Evolutionary conservation across 2,329 filamentous ascomycete genomes (phyloP).

Genomic region (Cordyceps fumosorosea): DNA sequence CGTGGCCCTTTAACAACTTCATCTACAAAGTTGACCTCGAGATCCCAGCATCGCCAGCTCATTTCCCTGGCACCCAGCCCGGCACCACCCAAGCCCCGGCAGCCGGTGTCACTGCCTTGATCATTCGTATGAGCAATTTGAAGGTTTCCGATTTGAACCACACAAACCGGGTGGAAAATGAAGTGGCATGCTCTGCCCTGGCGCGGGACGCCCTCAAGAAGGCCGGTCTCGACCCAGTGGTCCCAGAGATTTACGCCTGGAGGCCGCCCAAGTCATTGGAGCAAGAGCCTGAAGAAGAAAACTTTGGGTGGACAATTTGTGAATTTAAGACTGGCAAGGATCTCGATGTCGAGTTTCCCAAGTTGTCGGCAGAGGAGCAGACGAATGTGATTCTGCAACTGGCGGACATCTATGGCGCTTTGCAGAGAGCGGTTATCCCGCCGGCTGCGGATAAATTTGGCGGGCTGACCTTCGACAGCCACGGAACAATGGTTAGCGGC

Average conservation of each 20-base stretch:
- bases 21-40: constrained; percentile 16
- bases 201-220: constrained; percentile 15
- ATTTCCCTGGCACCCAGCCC: background rate
- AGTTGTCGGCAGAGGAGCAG: constrained; percentile 6
- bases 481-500: constrained; percentile 16
- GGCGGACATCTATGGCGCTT: constrained; percentile 16
- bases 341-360: constrained; percentile 16
- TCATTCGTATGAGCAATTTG: constrained; percentile 16
- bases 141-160: constrained; percentile 12
- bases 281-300: background rate
- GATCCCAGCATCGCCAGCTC: background rate
- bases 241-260: constrained; percentile 22
- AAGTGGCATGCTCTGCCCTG: constrained; percentile 21
- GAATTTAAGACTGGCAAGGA: constrained; percentile 20
- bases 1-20: constrained; percentile 16
- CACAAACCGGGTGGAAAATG: constrained; percentile 22
- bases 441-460: constrained; percentile 13
- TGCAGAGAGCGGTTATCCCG: constrained; percentile 17
- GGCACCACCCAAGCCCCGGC: background rate
- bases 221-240: background rate
- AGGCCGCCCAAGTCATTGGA: background rate
- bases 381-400: constrained; percentile 17
- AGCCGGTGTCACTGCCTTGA: background rate
- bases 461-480: constrained; percentile 16
- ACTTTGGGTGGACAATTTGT: constrained; percentile 20